phyloP scores from a whole-genome alignment of 1,139 yeast species.

The Geotrichum bryndzae region DNA sequence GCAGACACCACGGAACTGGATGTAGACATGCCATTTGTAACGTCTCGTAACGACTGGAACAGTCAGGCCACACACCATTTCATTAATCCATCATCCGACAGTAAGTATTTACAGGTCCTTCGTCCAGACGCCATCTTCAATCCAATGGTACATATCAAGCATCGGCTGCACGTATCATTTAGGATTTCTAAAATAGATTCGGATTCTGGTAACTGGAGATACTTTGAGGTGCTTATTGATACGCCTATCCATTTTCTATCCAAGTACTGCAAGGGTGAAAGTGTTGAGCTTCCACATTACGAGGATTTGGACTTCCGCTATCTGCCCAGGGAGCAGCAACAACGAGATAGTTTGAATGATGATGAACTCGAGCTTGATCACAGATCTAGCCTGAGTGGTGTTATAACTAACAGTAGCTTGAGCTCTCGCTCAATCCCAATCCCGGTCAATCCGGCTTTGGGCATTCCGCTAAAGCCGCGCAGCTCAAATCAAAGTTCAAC shows the following conservation, averaged over 20 bases:
- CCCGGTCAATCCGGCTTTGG: background rate
- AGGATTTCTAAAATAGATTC: constrained; percentile 65
- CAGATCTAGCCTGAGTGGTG: background rate
- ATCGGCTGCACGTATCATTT: constrained; percentile 71
- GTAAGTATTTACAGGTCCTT: constrained; percentile 25
- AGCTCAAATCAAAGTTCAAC: background rate
- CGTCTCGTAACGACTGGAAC: constrained; percentile 22
- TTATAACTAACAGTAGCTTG: background rate
- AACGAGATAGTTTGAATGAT: background rate
- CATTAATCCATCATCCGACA: constrained; percentile 17
- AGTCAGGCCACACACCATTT: constrained; percentile 22
- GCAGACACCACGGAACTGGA: constrained; percentile 11
- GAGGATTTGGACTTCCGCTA: constrained; percentile 30
- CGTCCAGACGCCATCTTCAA: constrained; percentile 67
- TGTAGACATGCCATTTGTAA: constrained; percentile 22
- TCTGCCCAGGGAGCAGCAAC: background rate
- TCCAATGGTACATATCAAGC: constrained; percentile 64
- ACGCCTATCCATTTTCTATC: constrained; percentile 74
- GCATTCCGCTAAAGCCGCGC: background rate
- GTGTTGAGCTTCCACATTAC: constrained; percentile 67
- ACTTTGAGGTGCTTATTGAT: constrained; percentile 84
- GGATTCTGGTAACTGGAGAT: constrained; percentile 55
- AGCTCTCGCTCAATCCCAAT: background rate
- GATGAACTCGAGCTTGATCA: background rate
- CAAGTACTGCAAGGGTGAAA: constrained; percentile 61